phyloP scores from a whole-genome alignment of 371 early-diverging fungal species.

The Zopfochytrium polystomum region DNA sequence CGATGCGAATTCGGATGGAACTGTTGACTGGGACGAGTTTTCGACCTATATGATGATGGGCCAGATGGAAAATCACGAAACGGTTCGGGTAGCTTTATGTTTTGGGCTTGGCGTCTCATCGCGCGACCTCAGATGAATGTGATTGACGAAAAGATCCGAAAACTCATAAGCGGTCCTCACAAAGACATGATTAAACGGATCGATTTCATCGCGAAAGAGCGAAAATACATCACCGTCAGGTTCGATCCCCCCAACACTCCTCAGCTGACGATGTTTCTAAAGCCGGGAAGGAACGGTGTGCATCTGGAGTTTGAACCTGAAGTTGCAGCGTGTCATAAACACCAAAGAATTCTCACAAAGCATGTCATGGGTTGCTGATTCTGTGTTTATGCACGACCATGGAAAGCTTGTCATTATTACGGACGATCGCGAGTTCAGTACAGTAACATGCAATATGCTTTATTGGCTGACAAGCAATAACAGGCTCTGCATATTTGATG shows the following conservation, averaged over 20 bases:
- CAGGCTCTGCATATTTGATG: conserved; percentile 51
- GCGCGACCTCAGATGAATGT: conserved; percentile 25
- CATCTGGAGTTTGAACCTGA: conserved; percentile 47
- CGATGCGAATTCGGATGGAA: conserved; percentile 58
- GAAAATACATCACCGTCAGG: conserved; percentile 55
- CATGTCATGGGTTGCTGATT: conserved; percentile 51
- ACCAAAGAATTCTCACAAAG: conserved; percentile 43
- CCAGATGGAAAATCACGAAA: conserved; percentile 39
- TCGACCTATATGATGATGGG: conserved; percentile 56
- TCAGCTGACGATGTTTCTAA: background rate
- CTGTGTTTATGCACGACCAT: conserved; percentile 49
- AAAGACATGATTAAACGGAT: conserved; percentile 52
- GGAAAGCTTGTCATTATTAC: conserved; percentile 50
- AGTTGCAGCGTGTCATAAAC: conserved; percentile 45
- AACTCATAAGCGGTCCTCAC: conserved; percentile 45
- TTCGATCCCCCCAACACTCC: conserved; percentile 5
- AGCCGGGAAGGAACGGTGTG: conserved; percentile 54
- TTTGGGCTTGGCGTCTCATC: background rate
- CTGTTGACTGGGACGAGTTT: conserved; percentile 59
- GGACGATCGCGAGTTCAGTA: conserved; percentile 50
- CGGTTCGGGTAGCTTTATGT: conserved; percentile 11
- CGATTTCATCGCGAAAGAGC: conserved; percentile 51
- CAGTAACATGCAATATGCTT: conserved; percentile 2
- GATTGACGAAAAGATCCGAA: conserved; percentile 47
- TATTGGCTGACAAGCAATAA: no score